Conservation (phyloP, 164 flowering plant species). For the Stephania japonica region DNA sequence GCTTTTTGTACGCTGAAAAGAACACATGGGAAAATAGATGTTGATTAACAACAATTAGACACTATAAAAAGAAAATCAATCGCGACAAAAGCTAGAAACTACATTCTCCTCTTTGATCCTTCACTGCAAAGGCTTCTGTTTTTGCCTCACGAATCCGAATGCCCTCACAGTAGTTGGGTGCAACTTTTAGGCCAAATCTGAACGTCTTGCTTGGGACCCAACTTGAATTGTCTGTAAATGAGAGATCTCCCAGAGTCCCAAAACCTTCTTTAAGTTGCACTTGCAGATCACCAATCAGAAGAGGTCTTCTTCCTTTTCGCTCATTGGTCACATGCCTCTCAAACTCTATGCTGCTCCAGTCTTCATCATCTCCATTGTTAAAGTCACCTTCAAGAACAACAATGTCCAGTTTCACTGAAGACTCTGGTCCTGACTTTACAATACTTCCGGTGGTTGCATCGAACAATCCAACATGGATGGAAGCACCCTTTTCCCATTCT, state of each 20-base stretch:
- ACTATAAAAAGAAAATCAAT: not conserved
- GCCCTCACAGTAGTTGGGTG: slow-evolving; percentile 66
- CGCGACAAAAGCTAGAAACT: slow-evolving; percentile 19
- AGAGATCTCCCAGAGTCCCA: slow-evolving; percentile 85
- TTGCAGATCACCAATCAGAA: slow-evolving; percentile 80
- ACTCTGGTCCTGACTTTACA: slow-evolving; percentile 76
- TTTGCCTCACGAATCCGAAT: slow-evolving; percentile 87
- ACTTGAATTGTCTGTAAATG: slow-evolving; percentile 96
- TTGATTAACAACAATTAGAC: not conserved
- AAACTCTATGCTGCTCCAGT: slow-evolving; percentile 80
- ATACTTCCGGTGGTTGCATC: slow-evolving; percentile 63
- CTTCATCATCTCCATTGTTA: slow-evolving; percentile 76
- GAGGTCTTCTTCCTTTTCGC: slow-evolving; percentile 95
- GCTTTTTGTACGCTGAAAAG: slow-evolving; percentile 83
- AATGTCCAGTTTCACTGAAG: slow-evolving; percentile 67
- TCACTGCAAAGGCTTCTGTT: slow-evolving; percentile 90
- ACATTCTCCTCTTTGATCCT: slow-evolving; percentile 99
- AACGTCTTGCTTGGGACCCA: slow-evolving; percentile 96
- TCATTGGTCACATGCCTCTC: slow-evolving; percentile 88
- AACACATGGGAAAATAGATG: slow-evolving; percentile 3
- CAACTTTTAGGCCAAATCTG: slow-evolving; percentile 82
- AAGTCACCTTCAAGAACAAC: slow-evolving; percentile 99
- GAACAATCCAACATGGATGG: slow-evolving; percentile 71
- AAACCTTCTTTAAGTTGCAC: slow-evolving; percentile 83
- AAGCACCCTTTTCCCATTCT: slow-evolving; percentile 29